Percentiles rank a stretch among this genome's conserved stretches.
These are phyloP conservation scores for Borovskyia barvae DNA, from an alignment of 208 protist species.

Conservation along the genomic window DNA sequence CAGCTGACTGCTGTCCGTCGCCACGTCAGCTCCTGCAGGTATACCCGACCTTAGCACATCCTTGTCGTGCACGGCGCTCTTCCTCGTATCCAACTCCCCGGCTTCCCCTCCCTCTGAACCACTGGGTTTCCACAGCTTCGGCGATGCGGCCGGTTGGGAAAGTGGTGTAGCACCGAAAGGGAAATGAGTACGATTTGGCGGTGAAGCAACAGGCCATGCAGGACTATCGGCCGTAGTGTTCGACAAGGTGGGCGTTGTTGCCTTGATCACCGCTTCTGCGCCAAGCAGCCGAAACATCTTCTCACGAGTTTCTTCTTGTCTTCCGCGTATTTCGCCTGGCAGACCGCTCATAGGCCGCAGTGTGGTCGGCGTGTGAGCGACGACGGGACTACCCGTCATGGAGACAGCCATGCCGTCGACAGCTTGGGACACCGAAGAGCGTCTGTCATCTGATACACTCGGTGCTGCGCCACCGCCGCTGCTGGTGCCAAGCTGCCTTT, in stretches of 20 bases:
- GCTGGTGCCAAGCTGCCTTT: conserved; percentile 5
- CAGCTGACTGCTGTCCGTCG: conserved; percentile 16
- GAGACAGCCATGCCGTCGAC: conserved; percentile 5
- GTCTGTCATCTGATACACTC: conserved; percentile 8
- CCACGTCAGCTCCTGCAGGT: conserved; percentile 4
- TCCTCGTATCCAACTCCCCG: too few relatives aligned
- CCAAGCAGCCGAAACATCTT: conserved; percentile 60
- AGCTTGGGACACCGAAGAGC: conserved; percentile 3
- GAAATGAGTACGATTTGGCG: conserved; percentile 18
- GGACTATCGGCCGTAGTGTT: conserved; percentile 4
- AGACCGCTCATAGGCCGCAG: conserved; percentile 12
- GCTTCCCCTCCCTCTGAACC: not conserved
- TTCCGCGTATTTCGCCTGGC: conserved; percentile 7
- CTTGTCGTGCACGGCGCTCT: too few relatives aligned
- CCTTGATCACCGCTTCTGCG: conserved; percentile 28
- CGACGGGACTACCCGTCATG: conserved; percentile 8
- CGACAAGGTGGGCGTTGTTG: conserved; percentile 12
- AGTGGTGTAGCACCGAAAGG: conserved; percentile 17
- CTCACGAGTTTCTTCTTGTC: conserved; percentile 57
- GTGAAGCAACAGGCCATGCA: conserved; percentile 9
- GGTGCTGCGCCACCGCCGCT: conserved; percentile 4
- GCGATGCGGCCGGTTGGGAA: conserved; percentile 1
- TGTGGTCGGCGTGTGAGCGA: conserved; percentile 19
- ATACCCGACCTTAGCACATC: too few relatives aligned
- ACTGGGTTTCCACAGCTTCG: not conserved